Conservation (phyloP, 225 moss, liverwort and hornwort species). For the Antitrichia curtipendula region DNA sequence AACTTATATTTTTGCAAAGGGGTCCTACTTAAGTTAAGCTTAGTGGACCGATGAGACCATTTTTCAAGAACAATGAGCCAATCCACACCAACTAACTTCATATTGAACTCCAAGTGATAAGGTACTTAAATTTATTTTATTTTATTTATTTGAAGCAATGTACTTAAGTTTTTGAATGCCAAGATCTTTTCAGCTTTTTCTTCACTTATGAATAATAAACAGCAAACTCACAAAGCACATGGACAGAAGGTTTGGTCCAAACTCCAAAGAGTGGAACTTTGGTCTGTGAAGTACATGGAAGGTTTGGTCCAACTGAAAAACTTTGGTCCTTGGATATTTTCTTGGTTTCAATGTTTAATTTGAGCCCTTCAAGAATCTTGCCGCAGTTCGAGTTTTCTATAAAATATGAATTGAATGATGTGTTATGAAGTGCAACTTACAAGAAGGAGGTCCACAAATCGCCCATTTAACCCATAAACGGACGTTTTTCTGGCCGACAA, state of each 20-base stretch:
- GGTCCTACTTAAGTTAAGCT: no score
- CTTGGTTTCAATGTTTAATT: no score
- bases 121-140: no score
- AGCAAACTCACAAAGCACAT: fast-evolving
- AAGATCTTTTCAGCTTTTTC: neutral
- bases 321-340: neutral
- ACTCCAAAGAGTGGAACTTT: no score
- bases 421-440: neutral
- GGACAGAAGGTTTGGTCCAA: neutral
- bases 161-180: neutral
- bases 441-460: no score
- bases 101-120: neutral
- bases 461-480: no score
- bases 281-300: neutral
- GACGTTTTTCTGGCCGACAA: no score
- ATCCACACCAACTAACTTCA: neutral
- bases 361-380: neutral
- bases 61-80: neutral
- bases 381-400: neutral
- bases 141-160: no score
- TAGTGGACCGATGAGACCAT: neutral
- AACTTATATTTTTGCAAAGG: no score
- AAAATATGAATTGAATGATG: neutral
- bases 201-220: no score
- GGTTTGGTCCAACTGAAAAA: neutral